Base-by-base conservation (phyloP, 345 rosid genomes). In the Euphorbia lathyris region DNA sequence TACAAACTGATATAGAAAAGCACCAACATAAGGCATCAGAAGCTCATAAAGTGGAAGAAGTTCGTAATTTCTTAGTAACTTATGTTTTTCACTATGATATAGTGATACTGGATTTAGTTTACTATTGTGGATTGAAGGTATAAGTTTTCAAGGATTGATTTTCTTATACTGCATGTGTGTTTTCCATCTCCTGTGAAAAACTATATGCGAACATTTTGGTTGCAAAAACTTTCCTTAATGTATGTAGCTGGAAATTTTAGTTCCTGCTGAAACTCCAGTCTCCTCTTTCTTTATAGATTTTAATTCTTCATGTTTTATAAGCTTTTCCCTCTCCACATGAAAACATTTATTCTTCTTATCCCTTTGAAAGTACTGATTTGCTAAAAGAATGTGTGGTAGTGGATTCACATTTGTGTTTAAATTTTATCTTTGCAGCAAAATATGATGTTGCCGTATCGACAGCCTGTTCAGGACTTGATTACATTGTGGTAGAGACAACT, bases 391-490 rank as follows among this genome's bases (percentile, higher is more conserved):
- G n/a, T n/a, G n/a, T 58, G 63, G 52, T 11, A 45, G 22, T 29
- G 7, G 3, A 10, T 57, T 52, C 20, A 38, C 38, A 7, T 27
- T 42, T 19, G 47, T 59, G 14, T 7, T 32, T 58, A 47, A 68
- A 10, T 48, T 69, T 70, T 77, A 13, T 70, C 69, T 51, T 78
- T 77, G 86, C 97, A 95, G 99, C 96, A 62, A 95, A 92, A 74
- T 95, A 90, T 59, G 98, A 95, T 80, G 89, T 92, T 73, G 98
- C 99, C 32, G 76, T 95, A 81, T 95, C 99, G 65, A 95, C 98
- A 22, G 97, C 98, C 38, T 95, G 99, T 68, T 82, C 87, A 32
- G 98, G 97, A 50, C 98, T 95, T 75, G 99, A 92, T 72, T 87
- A 84, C 78, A 84, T 95, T 75, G 97, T 95, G 76, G 98, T 95